Conservation (phyloP, 805 yeast species). For the Maudiozyma pseudohumilis region DNA sequence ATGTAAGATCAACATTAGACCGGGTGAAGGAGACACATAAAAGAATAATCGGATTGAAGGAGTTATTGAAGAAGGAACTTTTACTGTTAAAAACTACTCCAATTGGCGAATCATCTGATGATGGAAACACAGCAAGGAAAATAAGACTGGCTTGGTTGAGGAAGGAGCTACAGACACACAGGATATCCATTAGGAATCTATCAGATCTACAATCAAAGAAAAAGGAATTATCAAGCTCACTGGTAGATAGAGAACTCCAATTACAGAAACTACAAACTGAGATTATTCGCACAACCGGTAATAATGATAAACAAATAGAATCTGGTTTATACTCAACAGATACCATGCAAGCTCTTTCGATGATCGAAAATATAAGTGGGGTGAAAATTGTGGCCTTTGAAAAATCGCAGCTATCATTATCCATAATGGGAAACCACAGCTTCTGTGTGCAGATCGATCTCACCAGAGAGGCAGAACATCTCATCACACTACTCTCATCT, state of each 20-base stretch:
- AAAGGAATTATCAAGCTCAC: slow-evolving; percentile 1
- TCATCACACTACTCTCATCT: too few species aligned
- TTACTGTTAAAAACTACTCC: slow-evolving; percentile 10
- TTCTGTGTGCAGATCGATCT: neutral
- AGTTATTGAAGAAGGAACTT: slow-evolving; percentile 15
- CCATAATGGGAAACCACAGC: neutral
- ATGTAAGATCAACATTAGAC: slow-evolving; percentile 10
- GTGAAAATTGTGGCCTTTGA: slow-evolving; percentile 8
- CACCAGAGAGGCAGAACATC: neutral
- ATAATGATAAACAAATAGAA: neutral
- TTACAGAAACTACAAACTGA: slow-evolving; percentile 1
- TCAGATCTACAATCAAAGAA: slow-evolving; percentile 5
- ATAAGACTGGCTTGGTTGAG: slow-evolving; percentile 12
- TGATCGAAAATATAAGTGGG: slow-evolving; percentile 11
- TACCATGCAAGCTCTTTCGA: slow-evolving; percentile 1
- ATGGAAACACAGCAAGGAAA: slow-evolving; percentile 9
- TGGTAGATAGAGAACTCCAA: slow-evolving; percentile 3
- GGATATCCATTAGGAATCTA: slow-evolving; percentile 7
- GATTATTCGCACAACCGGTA: neutral
- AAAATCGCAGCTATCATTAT: slow-evolving; percentile 2
- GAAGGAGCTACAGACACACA: slow-evolving; percentile 9
- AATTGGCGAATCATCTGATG: slow-evolving; percentile 6
- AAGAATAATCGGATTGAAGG: slow-evolving; percentile 11
- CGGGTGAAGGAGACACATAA: slow-evolving; percentile 7
- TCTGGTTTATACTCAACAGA: neutral